Evolutionary conservation across 495 filamentous ascomycete genomes (phyloP).

Genomic region (Daldinia childiae): DNA sequence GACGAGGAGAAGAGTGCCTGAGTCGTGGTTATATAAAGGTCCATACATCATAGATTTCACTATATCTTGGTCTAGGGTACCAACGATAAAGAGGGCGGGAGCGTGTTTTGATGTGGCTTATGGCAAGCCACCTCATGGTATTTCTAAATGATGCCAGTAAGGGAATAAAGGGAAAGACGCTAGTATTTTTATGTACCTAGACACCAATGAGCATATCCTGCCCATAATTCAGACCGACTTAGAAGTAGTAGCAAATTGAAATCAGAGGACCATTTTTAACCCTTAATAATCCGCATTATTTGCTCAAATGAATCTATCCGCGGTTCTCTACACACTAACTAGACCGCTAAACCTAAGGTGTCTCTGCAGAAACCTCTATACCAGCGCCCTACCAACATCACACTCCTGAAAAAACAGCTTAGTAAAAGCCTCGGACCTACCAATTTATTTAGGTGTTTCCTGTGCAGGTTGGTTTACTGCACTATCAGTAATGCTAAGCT

Average conservation of each 20-base stretch:
- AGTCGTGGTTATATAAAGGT: no score
- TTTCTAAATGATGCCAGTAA: no score
- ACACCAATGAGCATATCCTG: not conserved
- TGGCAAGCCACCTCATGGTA: no score
- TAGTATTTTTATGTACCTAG: no score
- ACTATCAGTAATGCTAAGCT: constrained; percentile 22
- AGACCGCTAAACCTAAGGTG: constrained; percentile 19
- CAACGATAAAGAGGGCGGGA: no score
- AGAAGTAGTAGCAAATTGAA: not conserved
- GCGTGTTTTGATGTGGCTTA: no score
- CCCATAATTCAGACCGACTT: not conserved
- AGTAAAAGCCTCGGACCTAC: not conserved
- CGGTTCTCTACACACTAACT: constrained; percentile 7
- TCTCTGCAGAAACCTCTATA: constrained; percentile 40
- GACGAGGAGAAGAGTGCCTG: no score
- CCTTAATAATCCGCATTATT: not conserved
- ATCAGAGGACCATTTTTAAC: not conserved
- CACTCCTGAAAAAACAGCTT: constrained; percentile 9
- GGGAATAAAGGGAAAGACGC: no score
- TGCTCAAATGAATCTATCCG: not conserved
- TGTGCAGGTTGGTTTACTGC: not conserved
- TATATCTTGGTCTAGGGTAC: no score
- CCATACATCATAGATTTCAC: no score
- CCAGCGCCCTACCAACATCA: constrained; percentile 37
- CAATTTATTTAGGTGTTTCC: constrained; percentile 8